A percentile compares a stretch with the other conserved stretches of the same genome.
These are phyloP conservation scores for Gaertneriomyces semiglobifer DNA, from an alignment of 192 early-diverging fungal species.

Conservation along the genomic window DNA sequence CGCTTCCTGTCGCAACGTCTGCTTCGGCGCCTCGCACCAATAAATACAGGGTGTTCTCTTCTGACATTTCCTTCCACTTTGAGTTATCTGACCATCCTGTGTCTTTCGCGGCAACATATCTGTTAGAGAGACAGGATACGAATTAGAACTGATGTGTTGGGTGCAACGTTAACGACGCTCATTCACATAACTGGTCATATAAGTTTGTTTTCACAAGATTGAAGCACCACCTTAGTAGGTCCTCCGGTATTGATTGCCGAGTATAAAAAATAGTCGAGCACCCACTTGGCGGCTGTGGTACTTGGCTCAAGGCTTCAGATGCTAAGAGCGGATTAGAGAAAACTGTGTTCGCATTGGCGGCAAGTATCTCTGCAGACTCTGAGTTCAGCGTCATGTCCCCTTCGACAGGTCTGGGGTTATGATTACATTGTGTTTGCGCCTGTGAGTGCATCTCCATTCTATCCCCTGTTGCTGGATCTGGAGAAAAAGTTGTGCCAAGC, in stretches of 20 bases:
- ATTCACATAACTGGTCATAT: constrained; percentile 49
- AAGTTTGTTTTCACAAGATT: constrained; percentile 61
- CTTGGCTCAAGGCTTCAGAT: too few relatives aligned
- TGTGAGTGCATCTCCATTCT: too few relatives aligned
- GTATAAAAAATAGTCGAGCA: background rate
- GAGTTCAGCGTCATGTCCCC: too few relatives aligned
- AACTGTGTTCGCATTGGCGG: too few relatives aligned
- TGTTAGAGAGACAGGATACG: constrained; percentile 10
- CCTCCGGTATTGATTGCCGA: constrained; percentile 1
- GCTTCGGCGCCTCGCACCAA: constrained; percentile 28
- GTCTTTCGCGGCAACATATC: constrained; percentile 62
- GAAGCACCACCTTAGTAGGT: constrained; percentile 47
- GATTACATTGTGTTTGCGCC: too few relatives aligned
- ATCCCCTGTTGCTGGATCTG: too few relatives aligned
- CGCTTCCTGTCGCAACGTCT: too few relatives aligned
- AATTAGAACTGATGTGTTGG: background rate
- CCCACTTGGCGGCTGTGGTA: too few relatives aligned
- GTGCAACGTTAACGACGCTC: background rate
- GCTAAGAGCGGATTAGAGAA: too few relatives aligned
- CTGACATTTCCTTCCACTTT: constrained; percentile 58
- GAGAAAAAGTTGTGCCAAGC: too few relatives aligned
- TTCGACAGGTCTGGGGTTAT: too few relatives aligned
- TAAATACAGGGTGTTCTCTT: constrained; percentile 53
- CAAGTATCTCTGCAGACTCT: too few relatives aligned
- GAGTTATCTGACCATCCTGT: constrained; percentile 58